Evolutionary conservation across 352 stramenopile genomes (phyloP).

Genomic region (Phytophthora boehmeriae): DNA sequence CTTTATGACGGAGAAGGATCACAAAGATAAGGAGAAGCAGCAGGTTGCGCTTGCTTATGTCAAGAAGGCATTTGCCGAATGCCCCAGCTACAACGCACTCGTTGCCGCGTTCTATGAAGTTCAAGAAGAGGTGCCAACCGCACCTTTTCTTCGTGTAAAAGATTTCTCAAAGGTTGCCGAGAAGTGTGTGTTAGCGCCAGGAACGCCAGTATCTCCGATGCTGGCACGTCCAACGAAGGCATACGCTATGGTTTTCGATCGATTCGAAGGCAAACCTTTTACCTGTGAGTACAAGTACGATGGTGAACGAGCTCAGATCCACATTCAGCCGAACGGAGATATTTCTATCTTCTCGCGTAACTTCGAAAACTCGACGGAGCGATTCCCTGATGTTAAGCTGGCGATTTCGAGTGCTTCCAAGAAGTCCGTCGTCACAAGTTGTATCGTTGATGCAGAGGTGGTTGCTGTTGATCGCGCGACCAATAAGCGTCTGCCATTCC

Average conservation of each 20-base stretch:
- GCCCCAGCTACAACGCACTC: slow-evolving; percentile 96
- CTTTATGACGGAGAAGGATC: slow-evolving; percentile 89
- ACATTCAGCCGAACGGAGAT: slow-evolving; percentile 88
- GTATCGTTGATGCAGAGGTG: slow-evolving; percentile 99
- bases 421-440: slow-evolving; percentile 73
- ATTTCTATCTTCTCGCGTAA: slow-evolving; percentile 99
- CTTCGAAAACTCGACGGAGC: slow-evolving; percentile 97
- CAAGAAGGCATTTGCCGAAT: slow-evolving; percentile 98
- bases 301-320: slow-evolving; percentile 97
- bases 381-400: slow-evolving; percentile 94
- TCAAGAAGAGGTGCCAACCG: slow-evolving; percentile 43
- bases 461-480: slow-evolving; percentile 97
- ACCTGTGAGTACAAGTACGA: slow-evolving; percentile 99
- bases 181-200: slow-evolving; percentile 92
- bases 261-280: slow-evolving; percentile 95
- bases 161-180: slow-evolving; percentile 67
- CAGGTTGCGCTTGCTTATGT: slow-evolving; percentile 92
- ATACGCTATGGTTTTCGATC: slow-evolving; percentile 96
- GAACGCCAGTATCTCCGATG: slow-evolving; percentile 99
- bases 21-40: slow-evolving; percentile 85
- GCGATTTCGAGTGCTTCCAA: slow-evolving; percentile 71
- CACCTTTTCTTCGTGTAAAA: slow-evolving; percentile 52
- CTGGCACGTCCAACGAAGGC: slow-evolving; percentile 98
- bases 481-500: slow-evolving; percentile 98
- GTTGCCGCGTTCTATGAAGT: slow-evolving; percentile 88